Evolutionary conservation across 345 rosid genomes (phyloP).

Genomic region (Psidium friedrichsthalianum): DNA sequence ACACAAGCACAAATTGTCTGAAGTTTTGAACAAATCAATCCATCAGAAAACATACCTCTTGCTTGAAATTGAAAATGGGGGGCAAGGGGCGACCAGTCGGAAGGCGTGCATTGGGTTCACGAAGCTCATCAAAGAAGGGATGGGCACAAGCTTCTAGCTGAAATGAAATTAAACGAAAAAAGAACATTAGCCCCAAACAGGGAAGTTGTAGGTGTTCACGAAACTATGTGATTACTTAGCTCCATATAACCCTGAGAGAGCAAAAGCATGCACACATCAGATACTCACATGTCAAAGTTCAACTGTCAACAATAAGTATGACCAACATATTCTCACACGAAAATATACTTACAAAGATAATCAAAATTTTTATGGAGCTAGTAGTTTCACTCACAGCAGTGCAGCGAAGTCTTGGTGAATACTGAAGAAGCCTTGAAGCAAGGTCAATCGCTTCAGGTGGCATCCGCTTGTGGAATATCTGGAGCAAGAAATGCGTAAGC

Average conservation of each 20-base stretch:
- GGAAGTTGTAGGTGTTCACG: not conserved
- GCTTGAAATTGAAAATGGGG: conserved; percentile 58
- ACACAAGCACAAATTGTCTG: not conserved
- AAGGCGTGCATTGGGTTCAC: conserved; percentile 67
- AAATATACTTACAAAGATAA: not conserved
- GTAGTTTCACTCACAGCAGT: conserved; percentile 50
- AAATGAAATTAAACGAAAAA: not conserved
- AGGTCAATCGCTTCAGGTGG: conserved; percentile 93
- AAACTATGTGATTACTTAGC: not conserved
- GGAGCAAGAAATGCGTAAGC: not conserved
- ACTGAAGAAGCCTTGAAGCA: conserved; percentile 72
- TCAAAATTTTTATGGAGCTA: not conserved
- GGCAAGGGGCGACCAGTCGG: conserved; percentile 66
- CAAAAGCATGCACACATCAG: not conserved
- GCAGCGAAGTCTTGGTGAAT: conserved; percentile 72
- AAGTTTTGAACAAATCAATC: not conserved
- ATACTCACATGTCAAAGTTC: not conserved
- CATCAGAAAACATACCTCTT: conserved; percentile 32
- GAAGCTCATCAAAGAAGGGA: conserved; percentile 80
- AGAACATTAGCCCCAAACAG: not conserved
- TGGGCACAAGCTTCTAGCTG: conserved; percentile 81
- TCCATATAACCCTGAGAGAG: not conserved
- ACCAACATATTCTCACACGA: not conserved
- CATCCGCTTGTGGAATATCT: conserved; percentile 78
- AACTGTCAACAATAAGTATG: not conserved